A percentile compares a stretch with the other conserved stretches of the same genome.
These are phyloP conservation scores for Acarospora socialis DNA, from an alignment of 2,329 filamentous ascomycete species.

Conservation along the genomic window DNA sequence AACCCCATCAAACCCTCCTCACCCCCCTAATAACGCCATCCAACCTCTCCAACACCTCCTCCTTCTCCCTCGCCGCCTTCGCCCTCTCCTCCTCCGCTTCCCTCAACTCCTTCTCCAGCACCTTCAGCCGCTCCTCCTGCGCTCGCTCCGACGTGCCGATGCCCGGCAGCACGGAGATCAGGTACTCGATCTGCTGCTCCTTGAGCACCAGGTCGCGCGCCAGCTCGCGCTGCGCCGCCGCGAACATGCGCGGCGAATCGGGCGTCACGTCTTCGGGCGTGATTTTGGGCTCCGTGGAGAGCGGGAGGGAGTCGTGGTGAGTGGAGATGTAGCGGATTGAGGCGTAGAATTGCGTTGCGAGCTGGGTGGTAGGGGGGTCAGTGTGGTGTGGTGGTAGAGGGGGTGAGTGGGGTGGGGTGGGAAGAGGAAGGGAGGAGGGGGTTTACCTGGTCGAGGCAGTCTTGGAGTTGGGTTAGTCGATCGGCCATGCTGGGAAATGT, in stretches of 20 bases:
- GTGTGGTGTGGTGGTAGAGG: slow-evolving; percentile 4
- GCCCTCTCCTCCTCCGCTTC: slow-evolving; percentile 29
- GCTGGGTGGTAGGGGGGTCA: slow-evolving; percentile 18
- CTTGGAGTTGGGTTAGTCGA: slow-evolving; percentile 36
- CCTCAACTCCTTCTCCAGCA: slow-evolving; percentile 30
- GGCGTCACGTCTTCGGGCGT: slow-evolving; percentile 20
- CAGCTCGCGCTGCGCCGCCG: slow-evolving; percentile 30
- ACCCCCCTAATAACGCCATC: slow-evolving; percentile 30
- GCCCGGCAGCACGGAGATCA: slow-evolving; percentile 32
- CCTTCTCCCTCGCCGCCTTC: slow-evolving; percentile 29
- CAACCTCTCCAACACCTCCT: slow-evolving; percentile 24
- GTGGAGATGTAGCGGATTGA: slow-evolving; percentile 34
- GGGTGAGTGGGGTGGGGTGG: neutral
- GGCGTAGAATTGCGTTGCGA: slow-evolving; percentile 38
- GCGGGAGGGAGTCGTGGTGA: slow-evolving; percentile 31
- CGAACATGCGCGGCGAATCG: slow-evolving; percentile 28
- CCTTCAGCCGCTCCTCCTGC: slow-evolving; percentile 29
- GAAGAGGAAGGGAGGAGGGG: neutral
- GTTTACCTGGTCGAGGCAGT: slow-evolving; percentile 34
- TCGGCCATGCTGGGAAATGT: slow-evolving; percentile 26
- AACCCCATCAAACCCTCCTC: slow-evolving; percentile 24
- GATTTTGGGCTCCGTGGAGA: slow-evolving; percentile 20
- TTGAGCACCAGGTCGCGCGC: slow-evolving; percentile 36
- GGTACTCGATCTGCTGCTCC: slow-evolving; percentile 36
- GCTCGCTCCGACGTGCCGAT: slow-evolving; percentile 30